Base-by-base conservation (phyloP, 2,329 filamentous ascomycete genomes). In the Pseudocercospora crystallina region DNA sequence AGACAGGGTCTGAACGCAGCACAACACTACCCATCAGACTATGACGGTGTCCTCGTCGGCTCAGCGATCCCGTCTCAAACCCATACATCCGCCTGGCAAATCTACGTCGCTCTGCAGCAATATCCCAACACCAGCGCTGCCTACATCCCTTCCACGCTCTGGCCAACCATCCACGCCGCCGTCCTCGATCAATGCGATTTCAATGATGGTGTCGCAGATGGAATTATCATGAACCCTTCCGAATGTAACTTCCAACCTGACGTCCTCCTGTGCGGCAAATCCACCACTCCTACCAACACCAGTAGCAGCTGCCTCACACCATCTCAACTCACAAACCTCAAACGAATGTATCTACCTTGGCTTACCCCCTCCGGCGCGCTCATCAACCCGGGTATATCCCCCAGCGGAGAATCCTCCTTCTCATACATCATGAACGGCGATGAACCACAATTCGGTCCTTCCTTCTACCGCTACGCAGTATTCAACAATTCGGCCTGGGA, bases 21-120 rank as follows among this genome's bases (percentile, higher is more conserved):
- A 5, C 75, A 83, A 54, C 59, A 64, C 4, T 81, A 75, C 51
- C 78, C 80, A 0, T 65, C 74, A 0, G 79, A 81, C 51, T 81
- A 82, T 46, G 79, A 82, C 55, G 80, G 80, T n/a, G 70, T 78
- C 12, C 59, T 82, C 2, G 73, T 78, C 12, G 77, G 77, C 9
- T 38, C 33, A n/a, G 43, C 43, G 4, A 46, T 46, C 11, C 26
- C 43, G 15, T 46, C 43, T 3, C 43, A 46, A 36, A 46, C 43
- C 3, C 37, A 46, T 13, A 46, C 43, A 8, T 46, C 43, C 15
- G 48, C 41, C 8, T 51, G 42, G 48, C 48, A 51, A 36, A 47
- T 32, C 17, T 51, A 41, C 13, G 48, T 51, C 20, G 42, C 48
- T 8, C 42, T 51, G n/a, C 10, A 41, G 30, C 48, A 51, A 31